A percentile compares a stretch with the other conserved stretches of the same genome.
These are phyloP conservation scores for Nemania sp. DNA, from an alignment of 2,329 filamentous ascomycete genomes.

Conservation along the genomic window DNA sequence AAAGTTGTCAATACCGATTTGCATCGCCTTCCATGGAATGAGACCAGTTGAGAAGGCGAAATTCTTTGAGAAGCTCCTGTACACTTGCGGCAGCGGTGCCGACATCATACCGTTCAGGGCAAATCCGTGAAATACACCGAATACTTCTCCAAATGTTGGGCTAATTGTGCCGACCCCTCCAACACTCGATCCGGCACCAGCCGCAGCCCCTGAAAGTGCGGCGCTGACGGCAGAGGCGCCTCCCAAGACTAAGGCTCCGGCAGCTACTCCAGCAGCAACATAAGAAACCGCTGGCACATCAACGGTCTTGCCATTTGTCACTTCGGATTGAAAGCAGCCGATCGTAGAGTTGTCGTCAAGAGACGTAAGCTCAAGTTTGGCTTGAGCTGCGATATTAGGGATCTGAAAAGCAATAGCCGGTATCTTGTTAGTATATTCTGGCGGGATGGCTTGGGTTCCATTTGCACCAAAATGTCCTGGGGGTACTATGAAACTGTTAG, in stretches of 20 bases:
- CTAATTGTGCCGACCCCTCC: conserved; percentile 68
- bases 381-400: conserved; percentile 86
- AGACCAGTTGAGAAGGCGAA: conserved; percentile 90
- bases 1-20: conserved; percentile 82
- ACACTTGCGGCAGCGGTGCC: conserved; percentile 83
- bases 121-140: conserved; percentile 91
- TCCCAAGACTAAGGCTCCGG: conserved; percentile 75
- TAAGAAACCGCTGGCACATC: conserved; percentile 77
- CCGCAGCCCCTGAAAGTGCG: conserved; percentile 58
- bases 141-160: conserved; percentile 82
- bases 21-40: conserved; percentile 79
- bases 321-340: conserved; percentile 79
- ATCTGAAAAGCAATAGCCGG: conserved; percentile 87
- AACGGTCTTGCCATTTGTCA: conserved; percentile 86
- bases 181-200: conserved; percentile 56
- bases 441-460: conserved; percentile 73
- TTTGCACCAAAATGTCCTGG: conserved; percentile 71
- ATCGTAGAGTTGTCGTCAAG: conserved; percentile 63
- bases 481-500: conserved; percentile 60
- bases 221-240: conserved; percentile 71
- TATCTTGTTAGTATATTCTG: conserved; percentile 71
- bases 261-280: conserved; percentile 80
- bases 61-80: conserved; percentile 87
- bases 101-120: conserved; percentile 97
- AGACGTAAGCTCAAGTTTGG: conserved; percentile 73